A percentile compares a stretch with the other conserved stretches of the same genome.
phyloP scores from a whole-genome alignment of 305 asterid genomes.

The Fraxinus dipetala region DNA sequence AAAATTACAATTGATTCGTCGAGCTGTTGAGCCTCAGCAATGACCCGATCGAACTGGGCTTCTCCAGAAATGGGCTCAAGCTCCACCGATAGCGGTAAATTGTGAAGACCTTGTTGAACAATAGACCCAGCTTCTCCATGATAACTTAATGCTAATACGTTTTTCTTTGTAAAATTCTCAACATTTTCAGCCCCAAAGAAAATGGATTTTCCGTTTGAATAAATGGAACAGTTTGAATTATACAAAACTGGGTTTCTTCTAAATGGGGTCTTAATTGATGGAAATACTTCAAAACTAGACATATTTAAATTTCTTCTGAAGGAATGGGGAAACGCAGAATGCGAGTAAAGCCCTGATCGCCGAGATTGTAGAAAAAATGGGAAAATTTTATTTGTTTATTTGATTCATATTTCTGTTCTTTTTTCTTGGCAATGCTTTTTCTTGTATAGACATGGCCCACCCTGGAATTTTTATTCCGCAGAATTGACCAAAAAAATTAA shows the following conservation, averaged over 20 bases:
- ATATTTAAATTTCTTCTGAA: background rate
- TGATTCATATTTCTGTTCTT: background rate
- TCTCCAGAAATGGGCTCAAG: constrained; percentile 59
- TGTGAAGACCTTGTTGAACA: constrained; percentile 36
- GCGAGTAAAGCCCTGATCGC: background rate
- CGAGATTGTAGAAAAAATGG: background rate
- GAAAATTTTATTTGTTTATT: background rate
- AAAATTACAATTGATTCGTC: constrained; percentile 56
- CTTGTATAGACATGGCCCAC: background rate
- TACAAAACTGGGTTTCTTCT: constrained; percentile 16
- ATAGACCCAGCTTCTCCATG: constrained; percentile 40
- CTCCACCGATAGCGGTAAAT: constrained; percentile 53
- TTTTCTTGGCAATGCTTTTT: background rate
- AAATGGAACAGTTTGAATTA: constrained; percentile 5
- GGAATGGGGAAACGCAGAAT: background rate
- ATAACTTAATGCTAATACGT: constrained; percentile 11
- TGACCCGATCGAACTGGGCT: constrained; percentile 65
- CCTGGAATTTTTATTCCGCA: background rate
- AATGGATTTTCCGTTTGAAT: constrained; percentile 21
- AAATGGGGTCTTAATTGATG: background rate
- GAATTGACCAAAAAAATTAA: constrained; percentile 2
- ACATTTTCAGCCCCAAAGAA: constrained; percentile 17
- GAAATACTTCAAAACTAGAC: background rate
- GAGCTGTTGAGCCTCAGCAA: constrained; percentile 66
- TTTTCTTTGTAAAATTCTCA: constrained; percentile 7